phyloP scores from a whole-genome alignment of 106 monocot species.

The Dioscorea dumetorum region DNA sequence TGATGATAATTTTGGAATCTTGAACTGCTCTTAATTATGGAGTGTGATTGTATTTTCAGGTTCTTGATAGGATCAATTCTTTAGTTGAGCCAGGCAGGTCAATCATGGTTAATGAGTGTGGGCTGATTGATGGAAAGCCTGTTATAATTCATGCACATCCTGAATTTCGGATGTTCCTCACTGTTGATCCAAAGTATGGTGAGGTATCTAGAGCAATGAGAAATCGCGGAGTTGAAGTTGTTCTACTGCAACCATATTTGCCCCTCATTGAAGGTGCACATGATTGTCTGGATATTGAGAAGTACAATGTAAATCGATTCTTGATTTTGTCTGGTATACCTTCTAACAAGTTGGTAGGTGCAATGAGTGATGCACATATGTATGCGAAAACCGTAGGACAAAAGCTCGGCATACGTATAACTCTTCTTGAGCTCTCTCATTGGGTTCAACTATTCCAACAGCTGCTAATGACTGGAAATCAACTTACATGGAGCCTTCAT shows the following conservation, averaged over 20 bases:
- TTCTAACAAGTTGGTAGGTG: conserved; percentile 34
- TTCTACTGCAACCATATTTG: conserved; percentile 48
- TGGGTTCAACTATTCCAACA: conserved; percentile 94
- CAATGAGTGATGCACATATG: conserved; percentile 75
- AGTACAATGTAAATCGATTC: conserved; percentile 39
- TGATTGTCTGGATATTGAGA: conserved; percentile 18
- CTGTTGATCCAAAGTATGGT: conserved; percentile 81
- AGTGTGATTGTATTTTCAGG: conserved; percentile 20
- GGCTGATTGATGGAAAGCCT: conserved; percentile 80
- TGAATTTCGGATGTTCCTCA: conserved; percentile 84
- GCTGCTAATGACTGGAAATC: conserved; percentile 74
- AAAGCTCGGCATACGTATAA: conserved; percentile 55
- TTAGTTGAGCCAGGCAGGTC: conserved; percentile 71
- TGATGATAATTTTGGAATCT: background rate
- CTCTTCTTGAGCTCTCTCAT: conserved; percentile 69
- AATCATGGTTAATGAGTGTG: conserved; percentile 85
- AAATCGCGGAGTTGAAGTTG: conserved; percentile 92
- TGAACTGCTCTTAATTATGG: too few species aligned
- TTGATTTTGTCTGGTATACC: conserved; percentile 59
- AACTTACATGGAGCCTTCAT: conserved; percentile 75
- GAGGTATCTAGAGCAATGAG: conserved; percentile 97
- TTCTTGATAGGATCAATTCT: conserved; percentile 96
- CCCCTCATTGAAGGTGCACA: background rate
- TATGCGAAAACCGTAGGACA: conserved; percentile 44
- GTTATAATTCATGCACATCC: conserved; percentile 60